Evolutionary conservation across 371 early-diverging fungal genomes (phyloP).

Genomic region (Nematocida sp.): DNA sequence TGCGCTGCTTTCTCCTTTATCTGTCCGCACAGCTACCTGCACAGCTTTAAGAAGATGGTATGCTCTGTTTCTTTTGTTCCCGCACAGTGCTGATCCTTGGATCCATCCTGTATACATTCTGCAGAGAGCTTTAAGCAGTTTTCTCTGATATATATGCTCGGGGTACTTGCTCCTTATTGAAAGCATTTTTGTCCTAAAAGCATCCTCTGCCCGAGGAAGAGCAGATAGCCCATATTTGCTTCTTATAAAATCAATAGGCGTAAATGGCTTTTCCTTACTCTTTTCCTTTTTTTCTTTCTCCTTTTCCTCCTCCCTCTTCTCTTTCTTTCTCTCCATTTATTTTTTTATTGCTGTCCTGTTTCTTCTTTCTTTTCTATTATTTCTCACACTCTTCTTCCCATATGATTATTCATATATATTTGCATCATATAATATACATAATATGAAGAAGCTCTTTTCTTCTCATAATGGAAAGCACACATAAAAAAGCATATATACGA

Average conservation of each 20-base stretch:
- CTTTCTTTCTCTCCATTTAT: background rate
- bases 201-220: background rate
- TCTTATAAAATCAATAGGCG: constrained; percentile 29
- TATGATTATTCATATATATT: no score
- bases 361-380: background rate
- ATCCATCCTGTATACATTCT: constrained; percentile 20
- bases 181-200: background rate
- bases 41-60: constrained; percentile 25
- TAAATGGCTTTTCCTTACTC: constrained; percentile 1
- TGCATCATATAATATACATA: no score
- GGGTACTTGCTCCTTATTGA: no score
- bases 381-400: no score
- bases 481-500: no score
- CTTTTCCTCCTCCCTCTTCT: background rate
- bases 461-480: no score
- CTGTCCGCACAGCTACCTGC: background rate
- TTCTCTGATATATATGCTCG: background rate
- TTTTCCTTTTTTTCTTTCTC: constrained; percentile 18
- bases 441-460: no score
- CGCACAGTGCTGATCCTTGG: constrained; percentile 40
- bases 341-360: background rate
- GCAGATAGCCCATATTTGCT: constrained; percentile 30
- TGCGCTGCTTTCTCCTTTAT: background rate
- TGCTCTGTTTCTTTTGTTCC: constrained; percentile 35
- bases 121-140: background rate